These are phyloP conservation scores for Rhodotorula sp. DNA, from an alignment of 1,284 basidiomycete genomes.

Conservation along the genomic window DNA sequence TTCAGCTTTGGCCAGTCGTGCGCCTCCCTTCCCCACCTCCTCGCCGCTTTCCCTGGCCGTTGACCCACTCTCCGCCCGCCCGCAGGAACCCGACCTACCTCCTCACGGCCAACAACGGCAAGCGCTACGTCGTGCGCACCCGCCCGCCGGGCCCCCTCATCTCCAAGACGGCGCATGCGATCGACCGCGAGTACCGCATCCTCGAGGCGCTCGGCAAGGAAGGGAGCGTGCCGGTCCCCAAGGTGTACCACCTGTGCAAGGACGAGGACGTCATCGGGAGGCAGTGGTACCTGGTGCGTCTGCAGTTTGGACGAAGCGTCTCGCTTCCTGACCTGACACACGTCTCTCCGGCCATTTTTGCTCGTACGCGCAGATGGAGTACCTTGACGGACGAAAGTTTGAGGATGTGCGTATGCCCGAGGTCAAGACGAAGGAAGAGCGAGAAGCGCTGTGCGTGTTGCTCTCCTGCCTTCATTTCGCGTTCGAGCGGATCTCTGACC, in stretches of 20 bases:
- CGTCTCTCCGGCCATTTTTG: background rate
- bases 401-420: slow-evolving; percentile 77
- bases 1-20: slow-evolving; percentile 63
- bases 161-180: slow-evolving; percentile 85
- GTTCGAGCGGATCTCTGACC: background rate
- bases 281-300: slow-evolving; percentile 84
- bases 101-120: slow-evolving; percentile 67
- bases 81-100: slow-evolving; percentile 91
- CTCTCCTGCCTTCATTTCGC: rapidly evolving
- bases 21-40: slow-evolving; percentile 1
- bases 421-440: slow-evolving; percentile 60
- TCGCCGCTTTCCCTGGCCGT: background rate
- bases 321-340: background rate
- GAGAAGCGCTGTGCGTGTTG: slow-evolving; percentile 68
- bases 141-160: slow-evolving; percentile 87
- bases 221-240: slow-evolving; percentile 82
- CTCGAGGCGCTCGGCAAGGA: slow-evolving; percentile 72
- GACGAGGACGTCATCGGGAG: slow-evolving; percentile 77
- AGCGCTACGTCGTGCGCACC: slow-evolving; percentile 82
- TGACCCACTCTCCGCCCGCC: background rate
- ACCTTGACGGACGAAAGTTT: slow-evolving; percentile 74
- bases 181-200: slow-evolving; percentile 87
- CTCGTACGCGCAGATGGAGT: slow-evolving; percentile 11
- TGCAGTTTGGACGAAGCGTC: too few species aligned
- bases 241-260: slow-evolving; percentile 75